Percentiles rank a stretch among this genome's conserved stretches.
Conservation (phyloP, 2,329 filamentous ascomycete species). For the Colletotrichum paranaense region DNA sequence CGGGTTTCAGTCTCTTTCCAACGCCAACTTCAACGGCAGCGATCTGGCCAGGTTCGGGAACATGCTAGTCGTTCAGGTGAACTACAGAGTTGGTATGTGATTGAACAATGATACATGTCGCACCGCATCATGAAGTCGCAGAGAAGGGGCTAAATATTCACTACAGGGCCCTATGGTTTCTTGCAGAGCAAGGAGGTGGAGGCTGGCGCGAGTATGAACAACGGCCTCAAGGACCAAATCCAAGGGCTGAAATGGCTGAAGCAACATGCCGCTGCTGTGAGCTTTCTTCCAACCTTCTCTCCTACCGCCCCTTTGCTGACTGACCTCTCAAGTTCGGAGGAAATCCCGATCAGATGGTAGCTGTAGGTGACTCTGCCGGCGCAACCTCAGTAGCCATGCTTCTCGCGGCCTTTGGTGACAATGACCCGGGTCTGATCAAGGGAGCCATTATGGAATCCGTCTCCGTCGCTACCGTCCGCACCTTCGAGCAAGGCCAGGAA, state of each 20-base stretch:
- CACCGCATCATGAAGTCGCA: not conserved
- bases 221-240: conserved; percentile 77
- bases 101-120: not conserved
- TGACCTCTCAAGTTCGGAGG: conserved; percentile 70
- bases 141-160: not conserved
- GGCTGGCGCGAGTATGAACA: conserved; percentile 67
- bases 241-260: conserved; percentile 78
- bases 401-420: conserved; percentile 65
- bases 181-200: conserved; percentile 65
- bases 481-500: conserved; percentile 52
- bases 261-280: conserved; percentile 63
- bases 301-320: not conserved
- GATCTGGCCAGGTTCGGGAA: conserved; percentile 43
- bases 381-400: conserved; percentile 74
- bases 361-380: conserved; percentile 77
- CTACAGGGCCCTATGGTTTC: conserved; percentile 72
- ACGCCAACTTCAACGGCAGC: conserved; percentile 43
- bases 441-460: conserved; percentile 62
- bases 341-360: conserved; percentile 73
- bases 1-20: conserved; percentile 64
- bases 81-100: conserved; percentile 73
- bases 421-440: conserved; percentile 60
- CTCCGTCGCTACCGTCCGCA: conserved; percentile 60
- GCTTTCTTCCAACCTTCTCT: not conserved
- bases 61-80: conserved; percentile 78